Percentiles rank a stretch among this genome's conserved stretches.
phyloP scores from a whole-genome alignment of 2,329 filamentous ascomycete species.

The Grosmannia serpens region DNA sequence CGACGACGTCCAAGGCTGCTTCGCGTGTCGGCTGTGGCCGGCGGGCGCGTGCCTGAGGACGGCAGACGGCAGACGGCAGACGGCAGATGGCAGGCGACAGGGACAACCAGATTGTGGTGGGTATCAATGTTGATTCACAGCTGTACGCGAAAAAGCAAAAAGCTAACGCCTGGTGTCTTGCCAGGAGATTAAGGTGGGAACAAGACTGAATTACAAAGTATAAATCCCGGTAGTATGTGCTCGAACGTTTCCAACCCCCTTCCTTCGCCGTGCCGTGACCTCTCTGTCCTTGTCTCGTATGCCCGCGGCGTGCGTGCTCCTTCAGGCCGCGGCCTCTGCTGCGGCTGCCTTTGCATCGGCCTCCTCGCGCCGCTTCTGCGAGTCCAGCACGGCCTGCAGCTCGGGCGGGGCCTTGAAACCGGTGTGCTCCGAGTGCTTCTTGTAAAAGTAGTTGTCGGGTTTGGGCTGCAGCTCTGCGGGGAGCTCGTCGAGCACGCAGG shows the following conservation, averaged over 20 bases:
- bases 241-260: neutral
- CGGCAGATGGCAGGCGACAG: neutral
- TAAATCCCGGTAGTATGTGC: neutral
- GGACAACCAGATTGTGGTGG: neutral
- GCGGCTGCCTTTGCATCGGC: constrained; percentile 14
- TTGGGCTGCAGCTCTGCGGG: constrained; percentile 63
- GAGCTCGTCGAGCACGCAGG: constrained; percentile 62
- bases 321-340: neutral
- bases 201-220: neutral
- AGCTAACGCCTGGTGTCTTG: constrained; percentile 2
- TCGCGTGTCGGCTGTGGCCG: neutral
- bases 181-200: neutral
- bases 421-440: constrained; percentile 79
- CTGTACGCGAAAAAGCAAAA: neutral
- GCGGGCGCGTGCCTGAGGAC: neutral
- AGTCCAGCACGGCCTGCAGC: constrained; percentile 45
- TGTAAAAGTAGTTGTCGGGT: constrained; percentile 67
- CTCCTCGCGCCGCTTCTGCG: constrained; percentile 37
- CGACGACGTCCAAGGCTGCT: neutral
- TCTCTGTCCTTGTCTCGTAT: neutral
- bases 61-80: neutral
- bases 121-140: neutral
- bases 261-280: neutral
- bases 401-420: constrained; percentile 60
- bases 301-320: neutral